Base-by-base conservation (phyloP, 345 rosid species). In the Gossypium stocksii region DNA sequence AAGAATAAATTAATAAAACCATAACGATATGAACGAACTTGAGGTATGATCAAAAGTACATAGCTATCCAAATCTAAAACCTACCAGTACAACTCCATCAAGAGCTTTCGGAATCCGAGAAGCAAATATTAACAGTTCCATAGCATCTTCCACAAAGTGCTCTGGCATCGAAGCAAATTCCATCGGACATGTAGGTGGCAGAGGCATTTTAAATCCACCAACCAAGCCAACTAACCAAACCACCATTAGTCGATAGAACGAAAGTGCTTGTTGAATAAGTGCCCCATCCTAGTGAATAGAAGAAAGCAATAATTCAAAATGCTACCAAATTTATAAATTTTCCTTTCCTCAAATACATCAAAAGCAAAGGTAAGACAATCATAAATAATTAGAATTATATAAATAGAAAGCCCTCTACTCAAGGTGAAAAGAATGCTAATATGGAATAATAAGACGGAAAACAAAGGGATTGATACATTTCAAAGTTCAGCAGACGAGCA, bases 131-230 rank as follows among this genome's bases (percentile, higher is more conserved):
- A 96, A 89, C 76, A 96, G 83, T 80, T 96, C 99, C 98, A 90
- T 87, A 10, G 97, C 94, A 88, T 96, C 99, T 84, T 96, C 99
- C 76, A 90, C 89, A 84, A 96, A 96, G 88, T 96, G 98, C 88
- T 96, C 98, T 22, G 99, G 99, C 97, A 93, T 84, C 77, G 86
- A 87, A 13, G 99, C 93, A 84, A 96, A 91, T 77, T 90, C 90
- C 98, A 87, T 88, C 43, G 99, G 93, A 79, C 98, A 96, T 45
- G 83, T 81, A 64, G 87, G 66, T 41, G 97, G 94, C 23, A 93
- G 81, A 69, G 99, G 98, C 97, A 96, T 93, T 86, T 82, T 90
- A 85, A 93, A 96, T 74, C 98, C 99, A 76, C 97, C 98, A 80
- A 88, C 92, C 82, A 93, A 84, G 75, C 82, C 86, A 70, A 90